A percentile compares a stretch with the other conserved stretches of the same genome.
Evolutionary conservation across 371 early-diverging fungal species (phyloP).

Genomic region (Saksenaea oblongispora): DNA sequence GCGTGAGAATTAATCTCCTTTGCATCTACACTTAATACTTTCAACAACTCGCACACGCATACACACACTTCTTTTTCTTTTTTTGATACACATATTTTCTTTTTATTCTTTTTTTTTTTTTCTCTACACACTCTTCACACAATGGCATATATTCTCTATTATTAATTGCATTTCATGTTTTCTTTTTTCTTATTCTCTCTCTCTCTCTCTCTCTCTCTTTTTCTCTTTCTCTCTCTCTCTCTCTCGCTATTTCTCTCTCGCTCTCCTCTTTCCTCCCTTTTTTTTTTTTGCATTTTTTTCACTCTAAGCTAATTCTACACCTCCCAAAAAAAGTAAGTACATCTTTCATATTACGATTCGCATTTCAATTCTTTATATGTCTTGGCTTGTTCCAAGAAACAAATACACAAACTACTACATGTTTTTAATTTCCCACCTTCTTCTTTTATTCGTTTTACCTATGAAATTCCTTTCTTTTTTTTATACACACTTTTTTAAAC

Average conservation of each 20-base stretch:
- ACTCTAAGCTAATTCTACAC: background rate
- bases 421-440: constrained; percentile 1
- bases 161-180: constrained; percentile 6
- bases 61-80: background rate
- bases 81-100: background rate
- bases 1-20: constrained; percentile 11
- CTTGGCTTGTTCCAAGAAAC: constrained; percentile 3
- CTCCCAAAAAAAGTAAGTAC: background rate
- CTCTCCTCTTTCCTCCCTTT: background rate
- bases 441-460: background rate
- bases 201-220: background rate
- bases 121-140: constrained; percentile 2
- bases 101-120: constrained; percentile 2
- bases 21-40: background rate
- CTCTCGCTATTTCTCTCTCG: background rate
- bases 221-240: background rate
- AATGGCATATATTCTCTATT: constrained; percentile 4
- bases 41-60: background rate
- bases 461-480: background rate
- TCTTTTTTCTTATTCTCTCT: background rate
- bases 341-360: background rate
- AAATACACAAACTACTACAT: background rate
- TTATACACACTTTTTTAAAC: background rate
- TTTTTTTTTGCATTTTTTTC: constrained; percentile 1
- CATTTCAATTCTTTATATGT: background rate